These are phyloP conservation scores for Leishmania major DNA, from an alignment of 208 protist genomes.

Conservation along the genomic window DNA sequence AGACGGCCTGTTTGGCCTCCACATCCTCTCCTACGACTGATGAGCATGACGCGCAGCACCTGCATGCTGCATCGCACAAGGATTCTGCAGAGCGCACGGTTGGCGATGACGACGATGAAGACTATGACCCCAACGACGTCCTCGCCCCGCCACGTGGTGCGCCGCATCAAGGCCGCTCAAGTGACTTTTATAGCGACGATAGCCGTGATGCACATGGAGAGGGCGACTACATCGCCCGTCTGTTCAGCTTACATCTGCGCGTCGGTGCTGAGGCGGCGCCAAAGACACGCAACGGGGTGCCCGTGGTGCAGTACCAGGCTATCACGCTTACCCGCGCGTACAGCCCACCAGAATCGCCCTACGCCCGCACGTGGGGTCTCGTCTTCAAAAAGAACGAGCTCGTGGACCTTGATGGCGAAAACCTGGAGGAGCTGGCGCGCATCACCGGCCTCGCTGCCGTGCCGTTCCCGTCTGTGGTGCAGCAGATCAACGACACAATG, in stretches of 20 bases:
- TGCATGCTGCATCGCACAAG: neutral
- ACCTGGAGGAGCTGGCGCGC: neutral
- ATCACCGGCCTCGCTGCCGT: constrained; percentile 11
- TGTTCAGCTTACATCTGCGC: constrained; percentile 9
- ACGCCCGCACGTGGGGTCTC: constrained; percentile 17
- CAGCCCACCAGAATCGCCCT: neutral
- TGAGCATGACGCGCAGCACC: neutral
- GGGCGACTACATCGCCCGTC: neutral
- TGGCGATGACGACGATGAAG: constrained; percentile 42
- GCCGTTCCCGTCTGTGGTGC: constrained; percentile 33
- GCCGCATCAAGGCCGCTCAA: neutral
- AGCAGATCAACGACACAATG: constrained; percentile 28
- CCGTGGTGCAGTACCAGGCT: constrained; percentile 21
- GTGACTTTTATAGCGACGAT: neutral
- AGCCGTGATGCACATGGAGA: neutral
- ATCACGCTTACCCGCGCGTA: constrained; percentile 13
- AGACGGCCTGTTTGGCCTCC: neutral
- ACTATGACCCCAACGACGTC: constrained; percentile 34
- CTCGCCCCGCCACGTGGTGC: neutral
- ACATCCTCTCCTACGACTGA: neutral
- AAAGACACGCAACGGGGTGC: constrained; percentile 4
- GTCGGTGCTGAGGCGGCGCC: neutral
- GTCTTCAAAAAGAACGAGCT: constrained; percentile 18
- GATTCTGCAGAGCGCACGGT: constrained; percentile 16
- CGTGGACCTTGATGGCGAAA: constrained; percentile 6